These are phyloP conservation scores for Carex kokanica DNA, from an alignment of 176 grass and related monocot species.

Conservation along the genomic window DNA sequence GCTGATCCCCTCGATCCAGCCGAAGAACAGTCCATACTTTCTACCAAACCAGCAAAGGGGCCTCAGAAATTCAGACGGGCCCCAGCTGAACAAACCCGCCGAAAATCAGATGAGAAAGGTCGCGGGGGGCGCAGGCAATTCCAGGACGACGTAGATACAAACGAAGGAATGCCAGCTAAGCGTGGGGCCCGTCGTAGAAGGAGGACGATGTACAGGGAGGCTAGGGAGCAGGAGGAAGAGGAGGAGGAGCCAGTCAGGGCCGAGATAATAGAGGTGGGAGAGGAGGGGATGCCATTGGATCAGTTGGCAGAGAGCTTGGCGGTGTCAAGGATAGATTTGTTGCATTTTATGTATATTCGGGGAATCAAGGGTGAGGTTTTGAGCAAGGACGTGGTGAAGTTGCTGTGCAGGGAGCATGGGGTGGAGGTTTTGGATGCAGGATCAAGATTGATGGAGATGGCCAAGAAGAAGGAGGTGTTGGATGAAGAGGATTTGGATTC, in stretches of 20 bases:
- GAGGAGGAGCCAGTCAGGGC: conserved; percentile 81
- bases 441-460: conserved; percentile 78
- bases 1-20: conserved; percentile 42
- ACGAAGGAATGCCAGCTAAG: conserved; percentile 2
- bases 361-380: conserved; percentile 43
- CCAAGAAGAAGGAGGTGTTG: conserved; percentile 87
- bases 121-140: conserved; percentile 29
- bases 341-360: neutral
- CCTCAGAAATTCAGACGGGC: conserved; percentile 6
- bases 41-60: conserved; percentile 25
- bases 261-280: conserved; percentile 92
- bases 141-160: conserved; percentile 1
- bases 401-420: conserved; percentile 92
- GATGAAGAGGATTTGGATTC: conserved; percentile 86
- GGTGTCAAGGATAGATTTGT: conserved; percentile 33
- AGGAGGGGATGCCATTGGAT: conserved; percentile 80
- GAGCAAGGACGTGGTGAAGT: conserved; percentile 91
- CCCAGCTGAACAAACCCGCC: conserved; percentile 36
- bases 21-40: conserved; percentile 35
- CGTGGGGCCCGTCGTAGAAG: conserved; percentile 56
- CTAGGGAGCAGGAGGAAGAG: conserved; percentile 60
- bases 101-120: conserved; percentile 62
- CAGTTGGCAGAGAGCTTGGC: conserved; percentile 81
- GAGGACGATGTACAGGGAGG: conserved; percentile 71
- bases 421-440: conserved; percentile 89